A percentile compares a stretch with the other conserved stretches of the same genome.
Evolutionary conservation across 2,329 filamentous ascomycete species (phyloP).

Genomic region (Curvularia verruculosa): DNA sequence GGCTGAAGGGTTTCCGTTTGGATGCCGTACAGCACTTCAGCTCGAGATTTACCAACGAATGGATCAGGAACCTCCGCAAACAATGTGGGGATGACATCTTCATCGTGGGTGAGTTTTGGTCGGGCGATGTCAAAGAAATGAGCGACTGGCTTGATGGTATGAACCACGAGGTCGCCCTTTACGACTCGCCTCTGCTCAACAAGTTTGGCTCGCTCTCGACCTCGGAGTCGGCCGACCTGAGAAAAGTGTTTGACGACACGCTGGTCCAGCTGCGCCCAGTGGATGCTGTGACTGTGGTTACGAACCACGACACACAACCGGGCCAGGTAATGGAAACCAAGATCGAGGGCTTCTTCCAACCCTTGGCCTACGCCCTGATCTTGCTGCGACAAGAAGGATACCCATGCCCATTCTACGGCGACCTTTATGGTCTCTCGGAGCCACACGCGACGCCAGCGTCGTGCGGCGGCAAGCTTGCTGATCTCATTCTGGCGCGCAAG

Average conservation of each 20-base stretch:
- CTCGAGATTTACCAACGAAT: conserved; percentile 68
- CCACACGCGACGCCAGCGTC: conserved; percentile 59
- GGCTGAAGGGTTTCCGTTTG: conserved; percentile 69
- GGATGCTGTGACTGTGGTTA: conserved; percentile 70
- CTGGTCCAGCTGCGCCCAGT: conserved; percentile 61
- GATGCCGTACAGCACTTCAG: conserved; percentile 78
- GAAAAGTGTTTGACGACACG: conserved; percentile 67
- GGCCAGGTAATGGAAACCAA: conserved; percentile 68
- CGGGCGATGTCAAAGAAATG: conserved; percentile 62
- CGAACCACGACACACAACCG: conserved; percentile 74
- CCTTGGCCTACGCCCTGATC: conserved; percentile 73
- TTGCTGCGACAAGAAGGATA: conserved; percentile 68
- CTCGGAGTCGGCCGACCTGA: conserved; percentile 63
- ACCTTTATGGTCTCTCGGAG: conserved; percentile 68
- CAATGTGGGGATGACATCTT: conserved; percentile 62
- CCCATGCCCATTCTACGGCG: conserved; percentile 74
- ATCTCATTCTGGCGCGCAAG: conserved; percentile 66
- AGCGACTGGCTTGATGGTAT: conserved; percentile 63
- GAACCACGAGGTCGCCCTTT: conserved; percentile 62
- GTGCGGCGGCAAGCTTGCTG: conserved; percentile 62
- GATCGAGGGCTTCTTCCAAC: conserved; percentile 71
- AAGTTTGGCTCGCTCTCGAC: conserved; percentile 68
- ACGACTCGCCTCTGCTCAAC: conserved; percentile 72
- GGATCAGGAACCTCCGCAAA: conserved; percentile 62
- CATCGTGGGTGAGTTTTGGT: conserved; percentile 74